Percentiles rank a stretch among this genome's conserved stretches.
Conservation (phyloP, 495 filamentous ascomycete genomes). For the Geoglossum glabrum region DNA sequence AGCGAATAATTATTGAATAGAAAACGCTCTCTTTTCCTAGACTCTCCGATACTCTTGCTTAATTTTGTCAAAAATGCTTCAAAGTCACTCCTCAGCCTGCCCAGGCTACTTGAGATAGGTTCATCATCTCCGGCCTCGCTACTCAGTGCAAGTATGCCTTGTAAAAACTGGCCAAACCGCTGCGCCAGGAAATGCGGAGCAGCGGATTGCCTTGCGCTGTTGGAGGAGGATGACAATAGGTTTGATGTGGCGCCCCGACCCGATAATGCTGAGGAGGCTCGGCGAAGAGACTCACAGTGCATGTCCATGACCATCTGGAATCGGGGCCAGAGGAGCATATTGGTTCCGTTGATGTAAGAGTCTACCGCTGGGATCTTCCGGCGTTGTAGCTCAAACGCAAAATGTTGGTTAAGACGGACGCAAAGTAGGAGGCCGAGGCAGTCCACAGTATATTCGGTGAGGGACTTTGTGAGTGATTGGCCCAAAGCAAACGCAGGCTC, state of each 20-base stretch:
- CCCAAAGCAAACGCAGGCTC: constrained; percentile 66
- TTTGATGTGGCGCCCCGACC: constrained; percentile 30
- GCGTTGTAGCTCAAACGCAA: constrained; percentile 81
- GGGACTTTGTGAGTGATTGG: constrained; percentile 49
- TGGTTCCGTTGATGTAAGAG: constrained; percentile 78
- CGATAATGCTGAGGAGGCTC: constrained; percentile 29
- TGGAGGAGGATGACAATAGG: constrained; percentile 35
- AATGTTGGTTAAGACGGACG: constrained; percentile 83
- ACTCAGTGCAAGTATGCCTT: constrained; percentile 63
- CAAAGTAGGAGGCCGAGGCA: constrained; percentile 70
- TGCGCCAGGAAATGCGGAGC: constrained; percentile 86
- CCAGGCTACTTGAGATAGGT: constrained; percentile 62
- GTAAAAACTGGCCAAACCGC: constrained; percentile 73
- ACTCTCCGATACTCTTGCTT: constrained; percentile 46
- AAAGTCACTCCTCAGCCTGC: constrained; percentile 53
- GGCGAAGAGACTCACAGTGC: constrained; percentile 71
- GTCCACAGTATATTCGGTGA: constrained; percentile 60
- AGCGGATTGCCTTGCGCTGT: constrained; percentile 45
- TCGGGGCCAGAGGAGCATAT: constrained; percentile 90
- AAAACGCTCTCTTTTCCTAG: constrained; percentile 67
- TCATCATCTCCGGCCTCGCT: constrained; percentile 83
- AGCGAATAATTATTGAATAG: constrained; percentile 88
- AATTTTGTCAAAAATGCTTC: constrained; percentile 55
- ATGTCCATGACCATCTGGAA: constrained; percentile 84
- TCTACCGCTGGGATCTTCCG: constrained; percentile 78